A percentile compares a stretch with the other conserved stretches of the same genome.
These are phyloP conservation scores for Komagataella populi DNA, from an alignment of 805 yeast species.

Conservation along the genomic window DNA sequence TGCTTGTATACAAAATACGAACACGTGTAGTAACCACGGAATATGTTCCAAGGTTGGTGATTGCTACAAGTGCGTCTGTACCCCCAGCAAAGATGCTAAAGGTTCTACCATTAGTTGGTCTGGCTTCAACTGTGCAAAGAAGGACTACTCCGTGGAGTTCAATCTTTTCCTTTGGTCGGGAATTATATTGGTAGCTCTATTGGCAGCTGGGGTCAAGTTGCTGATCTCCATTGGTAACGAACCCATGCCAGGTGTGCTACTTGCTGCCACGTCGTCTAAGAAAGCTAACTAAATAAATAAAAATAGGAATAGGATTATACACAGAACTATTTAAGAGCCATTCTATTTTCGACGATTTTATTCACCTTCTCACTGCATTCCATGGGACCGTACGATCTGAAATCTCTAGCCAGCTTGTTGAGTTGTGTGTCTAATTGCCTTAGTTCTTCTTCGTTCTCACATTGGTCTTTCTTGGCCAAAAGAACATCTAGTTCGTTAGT, in stretches of 20 bases:
- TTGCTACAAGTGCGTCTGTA: slow-evolving; percentile 40
- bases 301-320: neutral
- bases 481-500: neutral
- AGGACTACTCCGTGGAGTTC: slow-evolving; percentile 52
- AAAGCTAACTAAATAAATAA: slow-evolving; percentile 15
- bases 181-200: slow-evolving; percentile 28
- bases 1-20: slow-evolving; percentile 31
- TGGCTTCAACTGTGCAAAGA: slow-evolving; percentile 50
- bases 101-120: slow-evolving; percentile 38
- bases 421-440: neutral
- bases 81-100: slow-evolving; percentile 26
- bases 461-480: neutral
- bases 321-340: neutral
- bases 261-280: slow-evolving; percentile 37
- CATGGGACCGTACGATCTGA: neutral
- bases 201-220: slow-evolving; percentile 38
- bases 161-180: slow-evolving; percentile 60
- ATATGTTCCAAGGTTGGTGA: slow-evolving; percentile 25
- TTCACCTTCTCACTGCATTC: neutral
- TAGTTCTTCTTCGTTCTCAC: neutral
- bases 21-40: slow-evolving; percentile 42
- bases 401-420: neutral
- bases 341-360: neutral
- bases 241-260: slow-evolving; percentile 56
- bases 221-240: slow-evolving; percentile 41